A percentile compares a stretch with the other conserved stretches of the same genome.
Conservation (phyloP, 106 monocot species). For the Dioscorea alata region DNA sequence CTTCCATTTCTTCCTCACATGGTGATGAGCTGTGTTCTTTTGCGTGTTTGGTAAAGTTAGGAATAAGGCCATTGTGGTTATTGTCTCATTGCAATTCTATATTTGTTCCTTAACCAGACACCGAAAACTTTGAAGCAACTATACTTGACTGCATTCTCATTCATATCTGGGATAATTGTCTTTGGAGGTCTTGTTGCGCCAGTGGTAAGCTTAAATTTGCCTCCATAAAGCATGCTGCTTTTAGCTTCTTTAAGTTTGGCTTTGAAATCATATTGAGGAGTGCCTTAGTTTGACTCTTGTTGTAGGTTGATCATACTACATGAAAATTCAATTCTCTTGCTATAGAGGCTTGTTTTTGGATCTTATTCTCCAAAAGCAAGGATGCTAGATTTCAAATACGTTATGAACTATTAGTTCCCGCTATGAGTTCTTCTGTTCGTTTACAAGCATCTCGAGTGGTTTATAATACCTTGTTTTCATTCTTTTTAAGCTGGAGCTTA, state of each 20-base stretch:
- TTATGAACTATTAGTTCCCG: too few species aligned
- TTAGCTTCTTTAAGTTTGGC: not conserved
- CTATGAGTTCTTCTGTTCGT: too few species aligned
- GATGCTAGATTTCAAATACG: too few species aligned
- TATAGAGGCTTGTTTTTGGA: too few species aligned
- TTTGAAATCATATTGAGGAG: not conserved
- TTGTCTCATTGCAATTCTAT: slow-evolving; percentile 1
- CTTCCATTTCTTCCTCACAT: slow-evolving; percentile 78
- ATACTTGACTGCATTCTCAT: slow-evolving; percentile 66
- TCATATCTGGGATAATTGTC: slow-evolving; percentile 67
- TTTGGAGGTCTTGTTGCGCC: slow-evolving; percentile 91
- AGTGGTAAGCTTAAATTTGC: slow-evolving; percentile 34
- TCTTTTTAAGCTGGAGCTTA: slow-evolving; percentile 65
- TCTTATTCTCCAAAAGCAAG: too few species aligned
- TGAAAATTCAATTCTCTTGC: not conserved
- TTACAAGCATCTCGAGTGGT: too few species aligned
- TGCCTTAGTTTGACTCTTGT: not conserved
- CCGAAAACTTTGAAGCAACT: slow-evolving; percentile 78
- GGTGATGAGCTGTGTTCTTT: slow-evolving; percentile 27
- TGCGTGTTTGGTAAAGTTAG: not conserved
- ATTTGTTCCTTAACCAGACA: slow-evolving; percentile 40
- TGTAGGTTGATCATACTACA: not conserved
- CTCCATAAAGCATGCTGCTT: not conserved
- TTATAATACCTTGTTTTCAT: too few species aligned
- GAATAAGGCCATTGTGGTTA: too few species aligned